A percentile compares a stretch with the other conserved stretches of the same genome.
Evolutionary conservation across 2,329 filamentous ascomycete genomes (phyloP).

Genomic region (Alternaria gansuensis): DNA sequence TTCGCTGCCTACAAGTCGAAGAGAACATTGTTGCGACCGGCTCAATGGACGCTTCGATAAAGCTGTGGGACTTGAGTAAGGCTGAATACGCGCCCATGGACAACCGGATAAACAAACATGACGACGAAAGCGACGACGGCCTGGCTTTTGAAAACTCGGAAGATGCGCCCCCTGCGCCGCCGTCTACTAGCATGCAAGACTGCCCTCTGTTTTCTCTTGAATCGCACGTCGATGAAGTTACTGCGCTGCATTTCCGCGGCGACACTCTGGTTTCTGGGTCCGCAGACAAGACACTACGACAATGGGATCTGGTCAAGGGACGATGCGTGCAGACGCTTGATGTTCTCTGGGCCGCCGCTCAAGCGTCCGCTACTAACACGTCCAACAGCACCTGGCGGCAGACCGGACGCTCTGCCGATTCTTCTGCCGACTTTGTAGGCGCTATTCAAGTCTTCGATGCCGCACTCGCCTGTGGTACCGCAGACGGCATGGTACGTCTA

Average conservation of each 20-base stretch:
- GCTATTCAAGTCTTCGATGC: conserved; percentile 96
- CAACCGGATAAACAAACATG: conserved; percentile 60
- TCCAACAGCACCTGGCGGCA: conserved; percentile 75
- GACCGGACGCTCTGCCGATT: conserved; percentile 69
- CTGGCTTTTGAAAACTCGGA: conserved; percentile 77
- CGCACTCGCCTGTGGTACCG: conserved; percentile 93
- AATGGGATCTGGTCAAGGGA: conserved; percentile 98
- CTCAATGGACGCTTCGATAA: conserved; percentile 92
- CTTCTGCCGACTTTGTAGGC: conserved; percentile 88
- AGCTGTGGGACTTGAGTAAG: conserved; percentile 91
- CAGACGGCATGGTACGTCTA: conserved; percentile 93
- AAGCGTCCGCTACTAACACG: conserved; percentile 72
- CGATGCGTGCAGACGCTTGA: conserved; percentile 96
- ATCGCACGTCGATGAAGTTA: conserved; percentile 93
- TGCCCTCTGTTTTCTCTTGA: conserved; percentile 88
- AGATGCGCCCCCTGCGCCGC: conserved; percentile 73
- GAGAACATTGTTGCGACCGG: conserved; percentile 96
- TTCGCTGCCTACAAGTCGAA: conserved; percentile 89
- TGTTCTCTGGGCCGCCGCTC: conserved; percentile 96
- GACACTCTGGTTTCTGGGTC: conserved; percentile 94
- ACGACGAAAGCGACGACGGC: conserved; percentile 60
- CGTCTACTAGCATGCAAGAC: conserved; percentile 81
- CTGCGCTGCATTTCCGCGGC: conserved; percentile 87
- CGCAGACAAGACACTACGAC: conserved; percentile 93
- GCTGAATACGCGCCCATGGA: conserved; percentile 80